phyloP scores from a whole-genome alignment of 2,329 filamentous ascomycete species.

The Alternaria rosae region DNA sequence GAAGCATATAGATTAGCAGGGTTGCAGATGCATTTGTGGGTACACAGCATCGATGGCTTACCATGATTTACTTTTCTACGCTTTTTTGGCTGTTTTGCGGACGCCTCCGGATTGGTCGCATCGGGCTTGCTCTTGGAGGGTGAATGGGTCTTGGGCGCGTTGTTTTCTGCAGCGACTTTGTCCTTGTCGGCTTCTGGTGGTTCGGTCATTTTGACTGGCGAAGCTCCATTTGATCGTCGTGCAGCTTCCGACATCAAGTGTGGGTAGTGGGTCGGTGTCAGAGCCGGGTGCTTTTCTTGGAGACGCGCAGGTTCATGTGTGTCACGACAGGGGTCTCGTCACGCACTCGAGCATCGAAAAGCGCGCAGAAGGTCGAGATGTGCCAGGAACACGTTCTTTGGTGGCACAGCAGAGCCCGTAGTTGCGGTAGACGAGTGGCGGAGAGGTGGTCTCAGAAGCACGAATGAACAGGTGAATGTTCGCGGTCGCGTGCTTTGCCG shows the following conservation, averaged over 20 bases:
- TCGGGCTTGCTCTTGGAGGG: slow-evolving; percentile 40
- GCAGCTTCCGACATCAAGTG: slow-evolving; percentile 50
- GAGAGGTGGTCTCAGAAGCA: slow-evolving; percentile 31
- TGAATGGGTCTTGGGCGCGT: slow-evolving; percentile 37
- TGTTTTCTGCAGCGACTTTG: slow-evolving; percentile 35
- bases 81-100: slow-evolving; percentile 55
- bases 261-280: slow-evolving; percentile 38
- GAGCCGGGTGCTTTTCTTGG: slow-evolving; percentile 38
- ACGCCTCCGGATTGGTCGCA: slow-evolving; percentile 38
- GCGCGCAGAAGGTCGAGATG: slow-evolving; percentile 26
- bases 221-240: slow-evolving; percentile 48
- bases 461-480: slow-evolving; percentile 36
- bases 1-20: slow-evolving; percentile 38
- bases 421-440: slow-evolving; percentile 25
- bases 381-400: slow-evolving; percentile 36
- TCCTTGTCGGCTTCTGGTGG: slow-evolving; percentile 39
- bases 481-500: slow-evolving; percentile 38
- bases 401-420: slow-evolving; percentile 32
- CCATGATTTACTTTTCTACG: slow-evolving; percentile 63
- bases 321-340: slow-evolving; percentile 32
- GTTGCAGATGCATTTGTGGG: slow-evolving; percentile 26
- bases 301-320: slow-evolving; percentile 31
- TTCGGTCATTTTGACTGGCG: slow-evolving; percentile 43
- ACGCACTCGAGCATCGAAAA: slow-evolving; percentile 30
- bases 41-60: slow-evolving; percentile 40